Base-by-base conservation (phyloP, 495 filamentous ascomycete species). In the Cercophora scortea region DNA sequence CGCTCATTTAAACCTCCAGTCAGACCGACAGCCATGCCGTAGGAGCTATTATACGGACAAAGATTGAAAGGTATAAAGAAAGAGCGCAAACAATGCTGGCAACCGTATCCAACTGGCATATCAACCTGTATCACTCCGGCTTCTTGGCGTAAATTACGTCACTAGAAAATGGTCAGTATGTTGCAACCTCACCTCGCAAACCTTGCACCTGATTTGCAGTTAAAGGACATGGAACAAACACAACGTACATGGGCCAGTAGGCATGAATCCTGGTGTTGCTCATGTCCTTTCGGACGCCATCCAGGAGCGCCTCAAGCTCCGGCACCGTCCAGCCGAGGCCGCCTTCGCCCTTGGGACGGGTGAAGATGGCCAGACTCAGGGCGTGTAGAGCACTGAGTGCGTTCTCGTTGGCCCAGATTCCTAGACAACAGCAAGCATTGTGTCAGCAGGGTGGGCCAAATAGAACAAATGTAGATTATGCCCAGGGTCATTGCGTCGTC, bases 351-450 rank as follows among this genome's bases (percentile, higher is more conserved):
- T 38, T 42, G 41, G 41, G 41, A 10, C 62, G 58, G 6, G 60
- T 62, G 41, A 62, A 61, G 1, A 68, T 45, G 12, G 48, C 51
- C 10, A 76, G 67, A 32, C 65, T 71, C 51, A 80, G 74, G 0
- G 71, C 68, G 8, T 74, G 61, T 55, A 81, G 50, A 1, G 72
- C 79, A 17, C 35, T 45, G 44, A 62, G 18, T 32, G 64, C 48
- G 46, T 70, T 61, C 43, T 63, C 61, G 33, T 68, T 53, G 35
- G 45, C 45, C 42, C 51, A 61, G 40, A 59, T 50, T 1, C 41
- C 41, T 43, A 17, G 17, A 43, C 1, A 43, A 4, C 1, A 15
- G 25, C 25, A 5, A 25, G 41, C 41, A 43, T 19, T 19, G 25
- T 25, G 25, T 43, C 41, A 38, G 15, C 10, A 42, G n/a, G n/a